Percentiles rank a stretch among this genome's conserved stretches.
Evolutionary conservation across 805 yeast genomes (phyloP).

Genomic region (Saccharomycopsis guyanensis): DNA sequence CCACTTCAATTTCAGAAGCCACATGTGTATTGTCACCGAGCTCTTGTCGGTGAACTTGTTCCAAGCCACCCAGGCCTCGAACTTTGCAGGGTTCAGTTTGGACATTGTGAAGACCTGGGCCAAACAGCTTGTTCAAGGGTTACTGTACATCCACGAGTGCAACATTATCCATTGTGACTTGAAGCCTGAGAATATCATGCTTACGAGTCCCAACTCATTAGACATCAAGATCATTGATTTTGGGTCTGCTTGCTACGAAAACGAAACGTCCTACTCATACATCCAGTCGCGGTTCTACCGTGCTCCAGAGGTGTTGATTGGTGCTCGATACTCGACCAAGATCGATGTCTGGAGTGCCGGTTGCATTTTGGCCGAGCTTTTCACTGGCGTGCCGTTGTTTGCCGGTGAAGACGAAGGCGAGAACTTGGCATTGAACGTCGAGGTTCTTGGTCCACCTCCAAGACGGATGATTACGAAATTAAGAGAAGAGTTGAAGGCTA

Average conservation of each 20-base stretch:
- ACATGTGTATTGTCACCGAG: constrained; percentile 76
- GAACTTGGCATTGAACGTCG: constrained; percentile 64
- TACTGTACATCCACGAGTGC: constrained; percentile 48
- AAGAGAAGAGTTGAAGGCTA: constrained; percentile 31
- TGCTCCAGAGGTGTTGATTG: constrained; percentile 71
- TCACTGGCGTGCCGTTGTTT: constrained; percentile 77
- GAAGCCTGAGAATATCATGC: constrained; percentile 78
- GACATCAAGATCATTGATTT: constrained; percentile 70
- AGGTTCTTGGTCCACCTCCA: constrained; percentile 79
- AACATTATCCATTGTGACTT: constrained; percentile 75
- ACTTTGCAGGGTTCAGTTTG: constrained; percentile 43
- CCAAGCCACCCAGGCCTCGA: constrained; percentile 44
- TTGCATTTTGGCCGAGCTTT: constrained; percentile 81
- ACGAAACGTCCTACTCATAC: constrained; percentile 69
- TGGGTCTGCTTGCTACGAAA: constrained; percentile 57
- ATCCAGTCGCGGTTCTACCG: constrained; percentile 77
- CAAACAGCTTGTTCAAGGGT: constrained; percentile 48
- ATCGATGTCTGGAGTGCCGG: constrained; percentile 93
- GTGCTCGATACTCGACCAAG: constrained; percentile 65
- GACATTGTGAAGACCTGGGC: constrained; percentile 38
- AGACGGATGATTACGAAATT: constrained; percentile 32
- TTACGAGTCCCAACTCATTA: constrained; percentile 35
- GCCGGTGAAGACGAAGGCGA: constrained; percentile 81
- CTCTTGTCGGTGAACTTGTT: constrained; percentile 58
- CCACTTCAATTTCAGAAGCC: constrained; percentile 74